These are phyloP conservation scores for Loxodes magnus DNA, from an alignment of 73 alveolate species.

Conservation along the genomic window DNA sequence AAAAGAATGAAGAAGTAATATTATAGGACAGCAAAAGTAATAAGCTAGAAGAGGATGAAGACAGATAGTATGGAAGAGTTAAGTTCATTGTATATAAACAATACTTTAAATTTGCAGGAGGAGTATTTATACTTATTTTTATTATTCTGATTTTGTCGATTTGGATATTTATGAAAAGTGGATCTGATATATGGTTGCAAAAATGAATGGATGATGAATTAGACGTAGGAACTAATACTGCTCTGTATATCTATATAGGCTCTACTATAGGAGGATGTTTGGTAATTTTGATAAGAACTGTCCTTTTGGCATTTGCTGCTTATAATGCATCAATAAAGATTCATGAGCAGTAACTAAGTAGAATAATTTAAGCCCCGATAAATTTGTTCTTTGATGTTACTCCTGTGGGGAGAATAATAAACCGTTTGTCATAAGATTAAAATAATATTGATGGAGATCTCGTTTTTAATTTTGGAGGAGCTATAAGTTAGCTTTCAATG, in stretches of 20 bases:
- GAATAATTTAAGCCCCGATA: conserved; percentile 60
- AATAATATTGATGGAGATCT: conserved; percentile 29
- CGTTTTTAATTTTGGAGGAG: neutral
- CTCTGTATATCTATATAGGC: neutral
- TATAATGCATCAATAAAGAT: conserved; percentile 27
- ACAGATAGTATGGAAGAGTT: conserved; percentile 42
- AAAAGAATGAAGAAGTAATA: conserved; percentile 19
- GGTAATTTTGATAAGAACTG: neutral
- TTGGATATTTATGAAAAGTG: neutral
- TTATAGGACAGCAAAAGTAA: conserved; percentile 12
- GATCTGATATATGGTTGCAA: neutral
- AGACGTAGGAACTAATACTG: neutral
- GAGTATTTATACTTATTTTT: conserved; percentile 24
- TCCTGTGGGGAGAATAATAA: conserved; percentile 70
- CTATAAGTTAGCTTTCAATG: conserved; percentile 31
- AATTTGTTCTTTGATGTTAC: conserved; percentile 72
- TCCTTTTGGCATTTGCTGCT: neutral
- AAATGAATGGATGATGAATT: neutral
- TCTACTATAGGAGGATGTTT: neutral
- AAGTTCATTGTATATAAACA: conserved; percentile 34
- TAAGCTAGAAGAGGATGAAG: conserved; percentile 52
- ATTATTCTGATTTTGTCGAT: conserved; percentile 8
- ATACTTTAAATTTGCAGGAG: conserved; percentile 38
- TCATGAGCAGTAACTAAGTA: conserved; percentile 53
- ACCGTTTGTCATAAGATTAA: conserved; percentile 61